Base-by-base conservation (phyloP, 176 grass and related monocot species). In the Saccharum officinarum region DNA sequence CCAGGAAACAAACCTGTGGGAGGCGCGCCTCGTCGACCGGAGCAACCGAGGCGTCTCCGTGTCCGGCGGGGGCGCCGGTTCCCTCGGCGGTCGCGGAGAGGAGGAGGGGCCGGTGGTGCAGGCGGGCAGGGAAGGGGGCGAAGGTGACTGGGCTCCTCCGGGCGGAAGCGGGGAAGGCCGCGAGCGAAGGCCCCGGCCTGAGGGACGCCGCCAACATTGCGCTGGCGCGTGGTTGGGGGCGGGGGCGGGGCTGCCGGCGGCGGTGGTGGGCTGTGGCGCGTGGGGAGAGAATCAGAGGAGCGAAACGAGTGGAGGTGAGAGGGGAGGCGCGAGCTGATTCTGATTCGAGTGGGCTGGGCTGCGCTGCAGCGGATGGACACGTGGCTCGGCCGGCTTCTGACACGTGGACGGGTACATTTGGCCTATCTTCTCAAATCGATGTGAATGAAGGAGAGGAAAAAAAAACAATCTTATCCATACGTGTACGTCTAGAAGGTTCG, bases 1-100 rank as follows among this genome's bases (percentile, higher is more conserved):
- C 9, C 0, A 39, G 16, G 26, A 5, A 6, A 69, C 70, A n/a
- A 82, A 98, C 93, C 89, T 82, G 93, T 0, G 73, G 72, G 3
- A 77, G 77, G 22, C 85, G 85, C 17, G 77, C 87, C 62, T 95
- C 92, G 2, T 92, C 95, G 25, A 84, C 38, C 26, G 77, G 77
- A 4, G 64, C 1, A 16, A 41, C 54, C 25, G 77, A 23, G 8
- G n/a, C 81, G 3, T 81, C 83, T 10, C 81, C 83, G 13, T 83
- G 87, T 5, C 78, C 85, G 28, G 83, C 76, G 37, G 76, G 33
- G 22, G 85, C 82, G 47, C 79, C 73, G 7, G 77, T 71, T 54
- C 81, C 42, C 59, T 80, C 76, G 34, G 77, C 83, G 31, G 81
- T 82, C 7, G 85, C 66, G 12, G 61, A 65, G 26, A 65, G 52